Conservation (phyloP, 1,284 basidiomycete species). For the Papiliotrema terrestris region DNA sequence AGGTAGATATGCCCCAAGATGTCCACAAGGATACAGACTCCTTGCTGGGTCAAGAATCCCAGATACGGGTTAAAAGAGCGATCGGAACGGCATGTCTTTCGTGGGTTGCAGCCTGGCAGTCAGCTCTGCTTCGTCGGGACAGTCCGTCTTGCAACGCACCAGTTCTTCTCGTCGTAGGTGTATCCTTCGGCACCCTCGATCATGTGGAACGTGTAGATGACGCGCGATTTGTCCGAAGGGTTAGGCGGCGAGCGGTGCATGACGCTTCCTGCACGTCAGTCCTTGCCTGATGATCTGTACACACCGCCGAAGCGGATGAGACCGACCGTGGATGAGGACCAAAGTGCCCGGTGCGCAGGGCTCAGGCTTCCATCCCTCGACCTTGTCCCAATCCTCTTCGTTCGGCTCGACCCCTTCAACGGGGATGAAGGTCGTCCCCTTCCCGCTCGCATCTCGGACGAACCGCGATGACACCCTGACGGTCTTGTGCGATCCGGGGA, state of each 20-base stretch:
- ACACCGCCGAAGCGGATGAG: neutral
- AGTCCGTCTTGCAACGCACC: constrained; percentile 18
- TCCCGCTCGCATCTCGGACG: constrained; percentile 59
- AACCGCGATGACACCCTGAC: constrained; percentile 74
- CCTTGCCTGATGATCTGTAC: neutral
- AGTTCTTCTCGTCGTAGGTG: constrained; percentile 46
- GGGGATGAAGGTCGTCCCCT: constrained; percentile 68
- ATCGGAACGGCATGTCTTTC: constrained; percentile 70
- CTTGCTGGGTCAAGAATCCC: no score
- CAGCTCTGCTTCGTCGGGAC: constrained; percentile 55
- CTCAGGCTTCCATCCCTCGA: constrained; percentile 64
- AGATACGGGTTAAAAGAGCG: constrained; percentile 52
- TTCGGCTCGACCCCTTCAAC: constrained; percentile 54
- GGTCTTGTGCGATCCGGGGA: constrained; percentile 82
- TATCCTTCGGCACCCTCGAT: constrained; percentile 48
- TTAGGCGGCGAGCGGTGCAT: constrained; percentile 84
- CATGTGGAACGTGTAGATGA: constrained; percentile 91
- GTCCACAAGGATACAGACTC: no score
- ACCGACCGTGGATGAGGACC: constrained; percentile 71
- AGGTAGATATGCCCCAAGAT: no score
- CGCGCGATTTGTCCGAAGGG: constrained; percentile 64
- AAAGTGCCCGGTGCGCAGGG: constrained; percentile 71
- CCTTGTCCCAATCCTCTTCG: constrained; percentile 53
- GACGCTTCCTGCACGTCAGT: constrained; percentile 60
- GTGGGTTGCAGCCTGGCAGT: constrained; percentile 73